Conservation (phyloP, 352 stramenopile genomes). For the Phytophthora ohioensis region DNA sequence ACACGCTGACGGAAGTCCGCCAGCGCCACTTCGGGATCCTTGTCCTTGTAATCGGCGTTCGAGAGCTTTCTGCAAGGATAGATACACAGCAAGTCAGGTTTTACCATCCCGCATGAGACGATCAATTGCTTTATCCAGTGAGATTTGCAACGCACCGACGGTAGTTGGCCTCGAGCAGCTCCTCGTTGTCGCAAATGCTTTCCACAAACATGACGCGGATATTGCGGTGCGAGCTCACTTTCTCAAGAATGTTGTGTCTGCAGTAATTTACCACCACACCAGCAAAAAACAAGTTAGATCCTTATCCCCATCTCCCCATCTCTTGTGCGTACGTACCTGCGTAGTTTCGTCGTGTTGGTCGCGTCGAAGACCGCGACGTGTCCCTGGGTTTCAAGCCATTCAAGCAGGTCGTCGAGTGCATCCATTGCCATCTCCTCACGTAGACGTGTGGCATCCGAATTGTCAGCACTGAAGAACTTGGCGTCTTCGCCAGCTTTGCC, state of each 20-base stretch:
- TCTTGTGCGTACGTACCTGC: slow-evolving; percentile 38
- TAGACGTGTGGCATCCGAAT: slow-evolving; percentile 80
- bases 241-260: slow-evolving; percentile 69
- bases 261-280: not conserved
- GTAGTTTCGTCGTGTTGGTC: slow-evolving; percentile 94
- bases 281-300: slow-evolving; percentile 3
- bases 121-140: slow-evolving; percentile 19
- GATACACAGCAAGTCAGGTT: slow-evolving; percentile 27
- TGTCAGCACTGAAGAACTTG: slow-evolving; percentile 94
- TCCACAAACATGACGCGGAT: slow-evolving; percentile 95
- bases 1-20: slow-evolving; percentile 90
- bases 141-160: slow-evolving; percentile 55
- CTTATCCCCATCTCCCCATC: not conserved
- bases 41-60: slow-evolving; percentile 93
- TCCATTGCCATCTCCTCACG: slow-evolving; percentile 92
- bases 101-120: slow-evolving; percentile 13
- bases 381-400: slow-evolving; percentile 91
- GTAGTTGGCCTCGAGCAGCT: slow-evolving; percentile 94
- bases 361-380: slow-evolving; percentile 96
- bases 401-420: slow-evolving; percentile 89
- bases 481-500: slow-evolving; percentile 74
- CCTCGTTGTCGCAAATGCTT: slow-evolving; percentile 94
- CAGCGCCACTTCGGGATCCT: slow-evolving; percentile 87
- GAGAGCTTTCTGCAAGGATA: slow-evolving; percentile 60
- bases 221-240: slow-evolving; percentile 68